Evolutionary conservation across 768 basidiomycete species (phyloP), one percentile per base, ranked within the genome.

Genomic region (Leucocoprinus leucothites): DNA sequence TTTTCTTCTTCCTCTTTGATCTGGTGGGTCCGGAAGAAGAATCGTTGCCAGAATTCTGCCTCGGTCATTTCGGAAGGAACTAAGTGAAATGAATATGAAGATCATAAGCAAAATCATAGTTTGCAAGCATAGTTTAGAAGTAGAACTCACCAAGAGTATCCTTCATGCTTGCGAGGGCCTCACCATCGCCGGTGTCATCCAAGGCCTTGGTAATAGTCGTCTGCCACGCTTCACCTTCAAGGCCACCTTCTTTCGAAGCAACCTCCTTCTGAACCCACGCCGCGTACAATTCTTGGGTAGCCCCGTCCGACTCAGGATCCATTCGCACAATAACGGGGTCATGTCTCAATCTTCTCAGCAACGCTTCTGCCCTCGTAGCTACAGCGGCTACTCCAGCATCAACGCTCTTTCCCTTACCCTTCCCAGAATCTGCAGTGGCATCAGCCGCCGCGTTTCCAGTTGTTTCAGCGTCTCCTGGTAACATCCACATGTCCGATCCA

Each of bases 21-120:
- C 63, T 93, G 92, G 67, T 90, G 75, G 18, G 83, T 80, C 9
- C 94, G 82, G 82, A 94, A 97, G 74, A 94, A 94, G 72, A 91
- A 96, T 6, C 94, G 81, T 36, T 79, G 79, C 94, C 94, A 96
- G 69, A 95, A 97, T 13, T 74, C 74, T 43, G 83, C 79, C 48
- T 78, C 77, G 1, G 80, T 75, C 67, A 93, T 72, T 48, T 75
- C 74, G 9, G 80, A 75, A 1, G 91, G 90, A 1, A 92, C 92
- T 94, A 59, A n/a, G 21, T 4, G 24, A 26, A 40, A 48, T 57
- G 25, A 34, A 26, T 14, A 42, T 51, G 24, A 36, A 31, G 14
- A n/a, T 16, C 26, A 52, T 63, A 35, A 57, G 36, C 14, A 22
- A 46, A 24, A 1, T 18, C 18, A 24, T n/a, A 34, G 36, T 13